Percentiles rank a stretch among this genome's conserved stretches.
Evolutionary conservation across 805 yeast genomes (phyloP).

Genomic region (Metschnikowia orientalis): DNA sequence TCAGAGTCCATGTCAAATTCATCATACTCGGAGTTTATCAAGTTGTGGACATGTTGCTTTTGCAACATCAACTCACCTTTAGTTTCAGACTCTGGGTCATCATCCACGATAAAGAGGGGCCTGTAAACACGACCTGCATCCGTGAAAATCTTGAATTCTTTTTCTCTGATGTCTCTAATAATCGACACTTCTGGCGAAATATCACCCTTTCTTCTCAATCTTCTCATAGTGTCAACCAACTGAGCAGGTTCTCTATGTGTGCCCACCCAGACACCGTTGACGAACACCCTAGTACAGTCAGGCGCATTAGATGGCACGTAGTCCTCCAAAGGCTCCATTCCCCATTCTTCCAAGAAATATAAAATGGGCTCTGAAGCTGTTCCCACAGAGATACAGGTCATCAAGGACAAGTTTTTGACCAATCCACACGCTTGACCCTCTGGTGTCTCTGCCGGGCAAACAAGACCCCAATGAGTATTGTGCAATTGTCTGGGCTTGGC

Average conservation of each 20-base stretch:
- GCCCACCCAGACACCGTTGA: slow-evolving; percentile 99
- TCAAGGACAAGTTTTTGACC: slow-evolving; percentile 90
- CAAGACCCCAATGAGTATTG: slow-evolving; percentile 99
- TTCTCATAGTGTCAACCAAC: slow-evolving; percentile 84
- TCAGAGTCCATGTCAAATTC: slow-evolving; percentile 53
- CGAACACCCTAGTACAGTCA: slow-evolving; percentile 89
- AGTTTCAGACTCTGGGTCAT: slow-evolving; percentile 63
- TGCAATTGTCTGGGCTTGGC: slow-evolving; percentile 99
- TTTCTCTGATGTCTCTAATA: slow-evolving; percentile 94
- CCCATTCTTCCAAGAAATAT: slow-evolving; percentile 96
- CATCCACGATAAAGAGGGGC: slow-evolving; percentile 91
- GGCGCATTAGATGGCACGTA: slow-evolving; percentile 90
- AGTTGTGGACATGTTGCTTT: slow-evolving; percentile 75
- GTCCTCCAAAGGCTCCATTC: slow-evolving; percentile 96
- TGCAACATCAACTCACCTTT: slow-evolving; percentile 78
- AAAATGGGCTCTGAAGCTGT: slow-evolving; percentile 93
- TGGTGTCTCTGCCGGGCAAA: slow-evolving; percentile 99
- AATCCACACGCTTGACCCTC: slow-evolving; percentile 99
- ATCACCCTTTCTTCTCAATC: slow-evolving; percentile 91
- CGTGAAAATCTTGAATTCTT: slow-evolving; percentile 91
- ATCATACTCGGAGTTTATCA: slow-evolving; percentile 61
- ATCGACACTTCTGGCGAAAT: slow-evolving; percentile 94
- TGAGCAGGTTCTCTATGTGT: slow-evolving; percentile 95
- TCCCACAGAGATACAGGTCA: slow-evolving; percentile 98
- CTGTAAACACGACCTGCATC: slow-evolving; percentile 99